Evolutionary conservation across 2,329 filamentous ascomycete species (phyloP).

Genomic region (Colletotrichum kahawae): DNA sequence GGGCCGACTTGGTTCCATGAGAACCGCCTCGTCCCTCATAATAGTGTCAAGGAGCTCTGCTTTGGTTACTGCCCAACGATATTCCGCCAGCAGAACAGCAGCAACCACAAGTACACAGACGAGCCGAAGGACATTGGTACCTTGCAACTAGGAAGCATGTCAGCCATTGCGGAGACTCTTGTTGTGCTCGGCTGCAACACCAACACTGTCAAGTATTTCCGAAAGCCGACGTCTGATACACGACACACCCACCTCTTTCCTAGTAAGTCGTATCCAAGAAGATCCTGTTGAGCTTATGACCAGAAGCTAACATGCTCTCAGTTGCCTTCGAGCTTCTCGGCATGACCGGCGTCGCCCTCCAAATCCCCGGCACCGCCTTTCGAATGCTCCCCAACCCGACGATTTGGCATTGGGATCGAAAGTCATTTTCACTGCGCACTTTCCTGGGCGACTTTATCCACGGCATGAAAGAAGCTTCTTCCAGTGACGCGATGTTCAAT

Average conservation of each 20-base stretch:
- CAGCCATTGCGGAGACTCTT: slow-evolving; percentile 40
- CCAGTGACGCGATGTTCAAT: not conserved
- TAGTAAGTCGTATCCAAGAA: not conserved
- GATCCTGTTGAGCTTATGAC: fast-evolving
- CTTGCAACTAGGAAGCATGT: slow-evolving; percentile 21
- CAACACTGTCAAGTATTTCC: slow-evolving; percentile 35
- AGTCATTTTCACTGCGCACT: slow-evolving; percentile 48
- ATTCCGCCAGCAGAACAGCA: slow-evolving; percentile 26
- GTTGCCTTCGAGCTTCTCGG: slow-evolving; percentile 45
- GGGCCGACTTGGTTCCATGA: slow-evolving; percentile 38
- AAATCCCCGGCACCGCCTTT: slow-evolving; percentile 41
- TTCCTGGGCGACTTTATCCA: slow-evolving; percentile 45
- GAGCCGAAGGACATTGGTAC: slow-evolving; percentile 25
- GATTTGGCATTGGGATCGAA: slow-evolving; percentile 55
- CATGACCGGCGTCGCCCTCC: slow-evolving; percentile 41
- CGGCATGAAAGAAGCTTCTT: slow-evolving; percentile 26
- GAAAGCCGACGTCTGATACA: slow-evolving; percentile 20
- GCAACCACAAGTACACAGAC: slow-evolving; percentile 22
- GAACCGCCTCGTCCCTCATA: slow-evolving; percentile 39
- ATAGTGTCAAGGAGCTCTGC: slow-evolving; percentile 41
- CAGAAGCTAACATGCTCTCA: not conserved
- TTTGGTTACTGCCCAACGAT: slow-evolving; percentile 47
- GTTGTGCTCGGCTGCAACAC: slow-evolving; percentile 43
- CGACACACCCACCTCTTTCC: slow-evolving; percentile 29
- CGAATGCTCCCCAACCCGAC: slow-evolving; percentile 52